Percentiles rank a stretch among this genome's conserved stretches.
Conservation (phyloP, 805 yeast species). For the Ogataea wickerhamii region DNA sequence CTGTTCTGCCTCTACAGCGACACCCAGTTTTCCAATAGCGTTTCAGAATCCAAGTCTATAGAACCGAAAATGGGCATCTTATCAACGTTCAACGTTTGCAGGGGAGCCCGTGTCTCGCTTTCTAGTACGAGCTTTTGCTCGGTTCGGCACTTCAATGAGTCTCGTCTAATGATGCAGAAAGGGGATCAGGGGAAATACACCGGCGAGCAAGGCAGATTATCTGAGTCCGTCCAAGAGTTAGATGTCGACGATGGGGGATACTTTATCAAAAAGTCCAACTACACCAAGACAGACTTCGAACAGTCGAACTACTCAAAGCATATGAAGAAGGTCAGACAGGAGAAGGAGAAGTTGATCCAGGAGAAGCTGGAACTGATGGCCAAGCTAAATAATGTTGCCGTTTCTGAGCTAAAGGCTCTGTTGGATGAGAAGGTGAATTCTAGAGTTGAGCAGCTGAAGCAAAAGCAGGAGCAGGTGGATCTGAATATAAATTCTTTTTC, state of each 20-base stretch:
- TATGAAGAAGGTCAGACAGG: slow-evolving; percentile 14
- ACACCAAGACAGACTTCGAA: slow-evolving; percentile 21
- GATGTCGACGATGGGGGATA: slow-evolving; percentile 26
- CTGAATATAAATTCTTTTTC: slow-evolving; percentile 17
- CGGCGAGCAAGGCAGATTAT: slow-evolving; percentile 4
- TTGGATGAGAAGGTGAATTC: slow-evolving; percentile 22
- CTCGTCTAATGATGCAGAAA: too few species aligned
- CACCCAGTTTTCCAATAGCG: too few species aligned
- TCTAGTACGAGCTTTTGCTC: too few species aligned
- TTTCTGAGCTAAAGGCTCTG: slow-evolving; percentile 19
- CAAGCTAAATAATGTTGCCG: slow-evolving; percentile 14
- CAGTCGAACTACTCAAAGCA: slow-evolving; percentile 22
- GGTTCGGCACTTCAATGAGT: too few species aligned
- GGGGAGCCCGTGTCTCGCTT: too few species aligned
- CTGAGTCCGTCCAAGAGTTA: slow-evolving; percentile 9
- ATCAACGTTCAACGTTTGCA: background rate
- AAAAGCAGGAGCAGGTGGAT: slow-evolving; percentile 10
- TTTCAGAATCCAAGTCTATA: too few species aligned
- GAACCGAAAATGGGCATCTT: background rate
- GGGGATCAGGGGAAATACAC: too few species aligned
- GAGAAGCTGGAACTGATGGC: slow-evolving; percentile 25
- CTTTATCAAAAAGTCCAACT: slow-evolving; percentile 16
- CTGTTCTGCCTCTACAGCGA: too few species aligned
- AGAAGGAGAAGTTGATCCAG: slow-evolving; percentile 24
- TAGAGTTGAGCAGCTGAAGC: slow-evolving; percentile 4